Evolutionary conservation across 805 yeast species (phyloP), one percentile per base, ranked within the genome.

Genomic region (Zygosaccharomyces pseudorouxii): DNA sequence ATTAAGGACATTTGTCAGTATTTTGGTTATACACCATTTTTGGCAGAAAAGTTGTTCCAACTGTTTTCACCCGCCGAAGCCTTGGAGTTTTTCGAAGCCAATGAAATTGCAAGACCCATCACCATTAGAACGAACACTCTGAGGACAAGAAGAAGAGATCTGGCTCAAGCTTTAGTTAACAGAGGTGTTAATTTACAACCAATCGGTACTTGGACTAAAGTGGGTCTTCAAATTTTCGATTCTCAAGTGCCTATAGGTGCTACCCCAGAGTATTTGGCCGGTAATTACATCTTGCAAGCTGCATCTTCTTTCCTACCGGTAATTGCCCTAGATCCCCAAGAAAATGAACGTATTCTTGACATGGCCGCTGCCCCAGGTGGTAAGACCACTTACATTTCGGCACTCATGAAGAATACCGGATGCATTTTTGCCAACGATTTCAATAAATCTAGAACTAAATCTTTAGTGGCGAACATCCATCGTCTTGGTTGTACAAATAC

Each of bases 351-450:
- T 63, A 77, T 93, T 36, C 75, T 93, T 54, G 99, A 93, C 72
- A 93, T 93, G 99, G 98, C 99, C 42, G 95, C 99, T 52, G 97
- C 99, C 25, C 99, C 99, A 56, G 99, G 99, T 74, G 99, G 99
- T 71, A 92, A 92, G 67, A 89, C 97, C 18, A 92, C 99, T 2
- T 90, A 89, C 67, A 80, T 92, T 46, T 81, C 96, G 31, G 97
- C 99, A 0, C 70, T 92, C 72, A 93, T 93, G 98, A 93, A 93
- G 66, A 93, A 93, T 70, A 93, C 99, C 1, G 99, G 99, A 23
- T 82, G 92, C 68, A 87, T 93, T 19, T 90, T 93, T 68, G 99
- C 99, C 46, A 93, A 93, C 69, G 99, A 93, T 72, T 84, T 96
- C 49, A 93, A 89, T 74, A 93, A 92, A 68, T 87, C 95, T 20